Evolutionary conservation across 1,284 basidiomycete species (phyloP).

Genomic region (Leccinum huronense): DNA sequence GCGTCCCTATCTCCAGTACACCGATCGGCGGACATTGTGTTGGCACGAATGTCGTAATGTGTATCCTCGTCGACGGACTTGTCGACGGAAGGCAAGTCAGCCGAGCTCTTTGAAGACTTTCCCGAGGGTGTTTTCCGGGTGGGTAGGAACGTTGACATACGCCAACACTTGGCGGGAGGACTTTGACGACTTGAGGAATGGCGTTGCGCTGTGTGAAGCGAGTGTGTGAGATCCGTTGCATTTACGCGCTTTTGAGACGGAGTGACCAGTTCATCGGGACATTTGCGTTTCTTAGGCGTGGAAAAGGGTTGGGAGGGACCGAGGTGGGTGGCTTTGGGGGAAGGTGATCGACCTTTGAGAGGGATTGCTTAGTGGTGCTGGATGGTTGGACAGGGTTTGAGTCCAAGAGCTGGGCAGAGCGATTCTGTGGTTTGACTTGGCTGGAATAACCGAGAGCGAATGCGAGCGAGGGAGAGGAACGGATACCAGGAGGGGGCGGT

Average conservation of each 20-base stretch:
- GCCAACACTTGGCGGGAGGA: constrained; percentile 45
- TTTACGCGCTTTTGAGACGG: constrained; percentile 55
- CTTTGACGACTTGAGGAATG: constrained; percentile 29
- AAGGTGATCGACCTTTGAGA: constrained; percentile 14
- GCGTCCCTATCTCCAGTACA: constrained; percentile 75
- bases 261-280: constrained; percentile 44
- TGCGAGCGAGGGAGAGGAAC: constrained; percentile 67
- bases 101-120: constrained; percentile 30
- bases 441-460: constrained; percentile 59
- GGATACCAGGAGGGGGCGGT: constrained; percentile 61
- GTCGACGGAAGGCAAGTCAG: constrained; percentile 37
- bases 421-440: constrained; percentile 38
- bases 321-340: constrained; percentile 12
- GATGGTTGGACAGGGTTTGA: constrained; percentile 24
- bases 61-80: constrained; percentile 54
- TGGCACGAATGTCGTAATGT: constrained; percentile 29
- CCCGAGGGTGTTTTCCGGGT: constrained; percentile 45
- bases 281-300: constrained; percentile 57
- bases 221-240: constrained; percentile 2
- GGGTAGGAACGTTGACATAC: constrained; percentile 59
- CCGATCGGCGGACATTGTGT: constrained; percentile 48
- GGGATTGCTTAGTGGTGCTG: constrained; percentile 16
- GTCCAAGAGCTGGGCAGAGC: constrained; percentile 43
- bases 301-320: constrained; percentile 35
- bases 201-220: constrained; percentile 20